Conservation (phyloP, 495 filamentous ascomycete species). For the Schizothecium vesticola region DNA sequence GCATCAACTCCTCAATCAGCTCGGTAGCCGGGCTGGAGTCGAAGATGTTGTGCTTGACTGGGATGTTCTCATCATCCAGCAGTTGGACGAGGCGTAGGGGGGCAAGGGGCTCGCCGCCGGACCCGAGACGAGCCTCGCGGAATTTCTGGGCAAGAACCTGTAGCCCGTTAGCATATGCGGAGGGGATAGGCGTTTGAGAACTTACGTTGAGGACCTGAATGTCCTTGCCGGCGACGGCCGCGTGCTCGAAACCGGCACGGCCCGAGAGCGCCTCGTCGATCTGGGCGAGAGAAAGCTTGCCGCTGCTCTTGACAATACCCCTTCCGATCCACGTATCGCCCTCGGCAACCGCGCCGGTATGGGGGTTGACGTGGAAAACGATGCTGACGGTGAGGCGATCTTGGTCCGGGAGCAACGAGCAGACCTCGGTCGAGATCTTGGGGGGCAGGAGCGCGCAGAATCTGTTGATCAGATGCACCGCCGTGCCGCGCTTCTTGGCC, state of each 20-base stretch:
- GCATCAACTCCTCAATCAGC: constrained; percentile 87
- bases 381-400: constrained; percentile 90
- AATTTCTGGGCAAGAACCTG: constrained; percentile 78
- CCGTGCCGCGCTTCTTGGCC: constrained; percentile 95
- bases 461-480: constrained; percentile 87
- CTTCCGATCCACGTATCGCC: constrained; percentile 93
- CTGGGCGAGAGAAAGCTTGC: constrained; percentile 75
- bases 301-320: constrained; percentile 83
- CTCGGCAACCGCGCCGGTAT: constrained; percentile 69
- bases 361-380: constrained; percentile 78
- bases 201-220: constrained; percentile 72
- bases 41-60: constrained; percentile 93
- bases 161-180: constrained; percentile 26
- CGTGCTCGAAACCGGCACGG: constrained; percentile 50
- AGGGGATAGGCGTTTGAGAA: constrained; percentile 2
- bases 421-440: constrained; percentile 77
- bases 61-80: constrained; percentile 97
- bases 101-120: constrained; percentile 69
- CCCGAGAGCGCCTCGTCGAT: constrained; percentile 73
- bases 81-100: constrained; percentile 84
- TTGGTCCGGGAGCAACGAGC: constrained; percentile 76
- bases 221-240: constrained; percentile 59
- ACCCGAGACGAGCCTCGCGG: constrained; percentile 76
- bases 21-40: constrained; percentile 85
- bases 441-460: constrained; percentile 86